Evolutionary conservation across 768 basidiomycete species (phyloP).

Genomic region (Lentinula sp.): DNA sequence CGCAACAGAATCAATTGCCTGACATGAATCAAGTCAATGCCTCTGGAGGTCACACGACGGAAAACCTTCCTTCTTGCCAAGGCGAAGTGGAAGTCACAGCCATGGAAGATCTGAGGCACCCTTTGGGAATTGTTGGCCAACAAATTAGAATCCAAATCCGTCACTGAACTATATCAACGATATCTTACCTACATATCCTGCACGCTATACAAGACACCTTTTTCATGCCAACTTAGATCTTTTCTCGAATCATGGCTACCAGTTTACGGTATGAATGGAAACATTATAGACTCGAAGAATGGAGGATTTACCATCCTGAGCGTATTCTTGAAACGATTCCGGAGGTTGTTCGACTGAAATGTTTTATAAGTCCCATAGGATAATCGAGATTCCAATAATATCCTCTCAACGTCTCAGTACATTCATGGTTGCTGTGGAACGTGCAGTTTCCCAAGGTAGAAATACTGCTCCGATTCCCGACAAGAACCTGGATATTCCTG

Average conservation of each 20-base stretch:
- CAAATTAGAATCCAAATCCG: not conserved
- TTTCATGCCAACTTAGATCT: too few relatives aligned
- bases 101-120: not conserved
- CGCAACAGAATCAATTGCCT: not conserved
- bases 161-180: not conserved
- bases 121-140: not conserved
- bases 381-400: not conserved
- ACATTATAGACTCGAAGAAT: not conserved
- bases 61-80: not conserved
- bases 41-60: not conserved
- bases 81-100: conserved; percentile 1
- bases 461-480: not conserved
- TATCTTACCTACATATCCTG: not conserved
- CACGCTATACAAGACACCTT: not conserved
- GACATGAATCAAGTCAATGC: not conserved
- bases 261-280: not conserved
- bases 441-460: not conserved
- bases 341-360: not conserved
- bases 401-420: too few relatives aligned
- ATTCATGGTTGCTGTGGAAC: not conserved
- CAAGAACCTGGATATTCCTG: not conserved
- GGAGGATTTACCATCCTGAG: not conserved
- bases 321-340: not conserved
- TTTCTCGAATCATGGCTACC: too few relatives aligned
- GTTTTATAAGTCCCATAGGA: not conserved